Percentiles rank a stretch among this genome's conserved stretches.
phyloP scores from a whole-genome alignment of 2,329 filamentous ascomycete genomes.

The Nothophoma quercina region DNA sequence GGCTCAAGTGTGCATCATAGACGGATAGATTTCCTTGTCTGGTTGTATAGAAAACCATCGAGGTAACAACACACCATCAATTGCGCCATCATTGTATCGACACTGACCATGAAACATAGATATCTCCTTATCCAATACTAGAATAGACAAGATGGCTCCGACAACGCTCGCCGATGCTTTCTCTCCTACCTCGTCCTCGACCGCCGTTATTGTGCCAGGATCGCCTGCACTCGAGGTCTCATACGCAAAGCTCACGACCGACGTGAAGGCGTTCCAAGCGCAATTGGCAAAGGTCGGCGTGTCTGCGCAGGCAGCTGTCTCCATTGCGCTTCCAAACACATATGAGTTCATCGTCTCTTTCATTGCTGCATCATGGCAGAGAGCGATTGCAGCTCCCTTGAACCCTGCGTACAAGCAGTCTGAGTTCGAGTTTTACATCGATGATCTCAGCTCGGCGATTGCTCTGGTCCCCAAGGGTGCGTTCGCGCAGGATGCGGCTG shows the following conservation, averaged over 20 bases:
- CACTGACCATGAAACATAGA: conserved; percentile 7
- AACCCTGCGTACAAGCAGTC: conserved; percentile 89
- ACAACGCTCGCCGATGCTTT: conserved; percentile 69
- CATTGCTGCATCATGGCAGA: conserved; percentile 84
- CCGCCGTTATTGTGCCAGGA: conserved; percentile 77
- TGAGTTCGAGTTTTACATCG: conserved; percentile 92
- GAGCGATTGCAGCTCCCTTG: conserved; percentile 83
- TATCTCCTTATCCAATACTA: conserved; percentile 6
- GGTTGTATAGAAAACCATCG: background rate
- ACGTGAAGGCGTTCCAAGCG: conserved; percentile 75
- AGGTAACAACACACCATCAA: conserved; percentile 4
- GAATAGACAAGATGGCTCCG: conserved; percentile 52
- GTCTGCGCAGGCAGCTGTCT: conserved; percentile 73
- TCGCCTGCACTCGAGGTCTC: conserved; percentile 72
- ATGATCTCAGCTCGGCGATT: conserved; percentile 81
- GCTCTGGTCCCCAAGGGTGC: conserved; percentile 78
- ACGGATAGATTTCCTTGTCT: conserved; percentile 10
- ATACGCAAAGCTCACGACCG: conserved; percentile 70
- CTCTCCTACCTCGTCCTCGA: conserved; percentile 58
- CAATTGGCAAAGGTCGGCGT: conserved; percentile 81
- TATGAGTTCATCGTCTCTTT: conserved; percentile 90
- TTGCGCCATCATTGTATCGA: background rate
- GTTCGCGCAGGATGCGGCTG: conserved; percentile 70
- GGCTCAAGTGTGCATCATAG: conserved; percentile 4
- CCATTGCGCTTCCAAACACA: conserved; percentile 82